Percentiles rank a stretch among this genome's conserved stretches.
These are phyloP conservation scores for Euphorbia celastroides DNA, from an alignment of 441 rosid genomes.

Conservation along the genomic window DNA sequence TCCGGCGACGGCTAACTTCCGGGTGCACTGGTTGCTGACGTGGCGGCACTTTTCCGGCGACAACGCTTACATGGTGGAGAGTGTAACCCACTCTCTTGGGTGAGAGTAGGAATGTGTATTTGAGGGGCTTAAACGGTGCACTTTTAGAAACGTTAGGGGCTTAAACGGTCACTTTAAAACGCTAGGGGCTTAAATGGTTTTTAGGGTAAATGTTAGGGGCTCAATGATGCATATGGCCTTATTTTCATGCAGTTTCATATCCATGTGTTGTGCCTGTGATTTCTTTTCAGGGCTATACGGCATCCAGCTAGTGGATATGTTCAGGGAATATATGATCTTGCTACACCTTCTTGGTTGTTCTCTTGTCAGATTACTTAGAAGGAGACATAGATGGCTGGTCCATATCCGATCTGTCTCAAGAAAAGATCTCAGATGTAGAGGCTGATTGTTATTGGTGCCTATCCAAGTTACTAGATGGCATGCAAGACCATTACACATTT, in stretches of 20 bases:
- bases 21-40: too few species aligned
- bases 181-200: too few species aligned
- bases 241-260: conserved; percentile 12
- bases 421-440: conserved; percentile 66
- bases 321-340: conserved; percentile 97
- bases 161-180: too few species aligned
- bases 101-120: too few species aligned
- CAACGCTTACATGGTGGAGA: too few species aligned
- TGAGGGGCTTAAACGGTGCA: too few species aligned
- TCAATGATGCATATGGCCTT: too few species aligned
- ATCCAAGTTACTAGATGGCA: conserved; percentile 92
- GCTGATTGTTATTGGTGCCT: conserved; percentile 99
- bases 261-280: conserved; percentile 18
- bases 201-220: too few species aligned
- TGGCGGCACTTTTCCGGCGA: too few species aligned
- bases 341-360: conserved; percentile 88
- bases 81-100: too few species aligned
- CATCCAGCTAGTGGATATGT: conserved; percentile 99
- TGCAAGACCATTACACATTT: conserved; percentile 99
- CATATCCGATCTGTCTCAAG: conserved; percentile 59
- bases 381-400: conserved; percentile 77
- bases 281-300: conserved; percentile 82
- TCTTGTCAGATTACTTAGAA: conserved; percentile 83
- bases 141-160: too few species aligned
- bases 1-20: too few species aligned